These are phyloP conservation scores for Phytophthora ramorum DNA, from an alignment of 352 stramenopile species.

Conservation along the genomic window DNA sequence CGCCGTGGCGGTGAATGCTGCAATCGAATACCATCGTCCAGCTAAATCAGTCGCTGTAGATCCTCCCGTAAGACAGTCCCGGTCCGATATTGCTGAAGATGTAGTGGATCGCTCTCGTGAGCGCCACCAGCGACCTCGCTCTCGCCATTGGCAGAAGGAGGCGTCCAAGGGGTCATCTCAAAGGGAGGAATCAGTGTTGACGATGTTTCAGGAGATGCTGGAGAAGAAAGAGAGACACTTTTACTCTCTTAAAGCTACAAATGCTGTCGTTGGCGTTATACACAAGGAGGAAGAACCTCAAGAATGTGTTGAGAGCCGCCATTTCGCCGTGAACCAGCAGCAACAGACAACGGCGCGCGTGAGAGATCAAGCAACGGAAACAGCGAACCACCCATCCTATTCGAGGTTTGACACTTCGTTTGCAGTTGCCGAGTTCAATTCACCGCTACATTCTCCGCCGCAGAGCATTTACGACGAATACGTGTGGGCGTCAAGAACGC, in stretches of 20 bases:
- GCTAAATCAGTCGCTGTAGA: background rate
- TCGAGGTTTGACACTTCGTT: background rate
- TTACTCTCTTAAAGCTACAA: slow-evolving; percentile 14
- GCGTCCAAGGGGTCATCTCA: background rate
- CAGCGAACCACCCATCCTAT: background rate
- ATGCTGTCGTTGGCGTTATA: background rate
- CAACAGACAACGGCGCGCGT: slow-evolving; percentile 24
- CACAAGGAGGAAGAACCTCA: background rate
- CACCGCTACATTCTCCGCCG: background rate
- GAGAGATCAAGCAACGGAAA: slow-evolving; percentile 34
- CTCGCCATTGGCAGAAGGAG: background rate
- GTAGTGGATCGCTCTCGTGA: background rate
- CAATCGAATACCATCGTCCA: slow-evolving; percentile 56
- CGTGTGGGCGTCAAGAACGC: background rate
- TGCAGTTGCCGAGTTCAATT: slow-evolving; percentile 1
- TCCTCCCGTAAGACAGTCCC: background rate
- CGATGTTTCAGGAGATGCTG: slow-evolving; percentile 35
- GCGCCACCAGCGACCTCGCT: background rate
- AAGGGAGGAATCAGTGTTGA: slow-evolving; percentile 8
- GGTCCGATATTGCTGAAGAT: background rate
- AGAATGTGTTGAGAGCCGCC: background rate
- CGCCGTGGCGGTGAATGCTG: slow-evolving; percentile 57
- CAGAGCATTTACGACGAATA: background rate
- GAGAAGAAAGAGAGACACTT: slow-evolving; percentile 36
- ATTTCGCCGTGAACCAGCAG: slow-evolving; percentile 14